These are phyloP conservation scores for Alternaria triticimaculans DNA, from an alignment of 2,329 filamentous ascomycete species.

Conservation along the genomic window DNA sequence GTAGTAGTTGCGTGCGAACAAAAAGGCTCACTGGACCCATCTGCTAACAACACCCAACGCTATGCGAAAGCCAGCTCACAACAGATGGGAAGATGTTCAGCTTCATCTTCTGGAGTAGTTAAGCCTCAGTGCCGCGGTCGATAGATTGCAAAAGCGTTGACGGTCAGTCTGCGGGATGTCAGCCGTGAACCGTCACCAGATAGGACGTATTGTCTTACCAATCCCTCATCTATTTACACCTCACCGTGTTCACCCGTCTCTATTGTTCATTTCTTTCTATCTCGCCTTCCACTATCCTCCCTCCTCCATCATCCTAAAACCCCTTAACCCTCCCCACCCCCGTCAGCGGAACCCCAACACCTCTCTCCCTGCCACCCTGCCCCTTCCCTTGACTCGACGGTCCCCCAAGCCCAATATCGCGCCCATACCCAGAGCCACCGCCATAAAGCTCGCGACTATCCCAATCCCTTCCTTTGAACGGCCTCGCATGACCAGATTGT, in stretches of 20 bases:
- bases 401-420: neutral
- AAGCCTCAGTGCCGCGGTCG: neutral
- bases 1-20: neutral
- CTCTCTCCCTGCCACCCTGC: slow-evolving; percentile 5
- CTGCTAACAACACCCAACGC: neutral
- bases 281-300: too few relatives aligned
- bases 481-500: slow-evolving; percentile 21
- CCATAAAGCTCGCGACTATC: slow-evolving; percentile 13
- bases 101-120: neutral
- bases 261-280: too few relatives aligned
- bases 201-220: too few relatives aligned
- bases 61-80: neutral
- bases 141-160: neutral
- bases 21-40: neutral
- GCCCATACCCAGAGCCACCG: slow-evolving; percentile 18
- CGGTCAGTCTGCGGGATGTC: neutral
- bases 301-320: slow-evolving; percentile 4
- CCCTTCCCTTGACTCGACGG: neutral
- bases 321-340: slow-evolving; percentile 28
- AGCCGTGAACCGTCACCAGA: neutral
- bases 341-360: slow-evolving; percentile 14
- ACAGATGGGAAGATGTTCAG: neutral
- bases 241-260: too few relatives aligned
- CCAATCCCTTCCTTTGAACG: slow-evolving; percentile 17
- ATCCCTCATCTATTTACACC: too few relatives aligned